phyloP scores from a whole-genome alignment of 805 yeast species.

The Maudiozyma saulgeensis region DNA sequence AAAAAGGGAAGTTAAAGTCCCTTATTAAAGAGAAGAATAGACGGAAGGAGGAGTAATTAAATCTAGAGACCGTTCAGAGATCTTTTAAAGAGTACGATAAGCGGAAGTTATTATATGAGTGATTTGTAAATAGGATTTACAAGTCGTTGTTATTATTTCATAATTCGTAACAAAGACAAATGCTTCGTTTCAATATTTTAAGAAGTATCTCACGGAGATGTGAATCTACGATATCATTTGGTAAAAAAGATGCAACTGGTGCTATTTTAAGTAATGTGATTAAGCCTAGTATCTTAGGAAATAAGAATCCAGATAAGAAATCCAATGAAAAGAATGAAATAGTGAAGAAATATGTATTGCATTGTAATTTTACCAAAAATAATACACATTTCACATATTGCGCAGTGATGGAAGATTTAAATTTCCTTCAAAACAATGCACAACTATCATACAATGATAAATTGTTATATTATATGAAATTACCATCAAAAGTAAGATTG shows the following conservation, averaged over 20 bases:
- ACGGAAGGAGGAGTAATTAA: too few species aligned
- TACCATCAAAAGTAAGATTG: constrained; percentile 66
- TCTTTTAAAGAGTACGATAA: too few species aligned
- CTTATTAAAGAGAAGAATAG: too few species aligned
- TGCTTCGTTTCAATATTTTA: background rate
- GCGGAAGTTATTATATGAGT: too few species aligned
- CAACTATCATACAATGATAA: constrained; percentile 52
- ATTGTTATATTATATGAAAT: constrained; percentile 65
- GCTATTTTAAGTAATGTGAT: constrained; percentile 1
- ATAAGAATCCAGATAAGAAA: background rate
- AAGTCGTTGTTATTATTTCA: too few species aligned
- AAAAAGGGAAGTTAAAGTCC: too few species aligned
- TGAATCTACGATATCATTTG: constrained; percentile 2
- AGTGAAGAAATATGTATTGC: constrained; percentile 51
- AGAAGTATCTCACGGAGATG: background rate
- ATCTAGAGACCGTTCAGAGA: too few species aligned
- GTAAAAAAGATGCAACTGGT: background rate
- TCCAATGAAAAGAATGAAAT: background rate
- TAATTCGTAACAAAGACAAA: background rate
- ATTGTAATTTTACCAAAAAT: constrained; percentile 70
- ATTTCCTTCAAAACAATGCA: constrained; percentile 48
- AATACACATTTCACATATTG: constrained; percentile 74
- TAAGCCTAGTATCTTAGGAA: background rate
- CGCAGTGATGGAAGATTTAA: constrained; percentile 56
- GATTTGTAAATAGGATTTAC: too few species aligned